phyloP scores from a whole-genome alignment of 352 stramenopile genomes.

The Albugo laibachii region DNA sequence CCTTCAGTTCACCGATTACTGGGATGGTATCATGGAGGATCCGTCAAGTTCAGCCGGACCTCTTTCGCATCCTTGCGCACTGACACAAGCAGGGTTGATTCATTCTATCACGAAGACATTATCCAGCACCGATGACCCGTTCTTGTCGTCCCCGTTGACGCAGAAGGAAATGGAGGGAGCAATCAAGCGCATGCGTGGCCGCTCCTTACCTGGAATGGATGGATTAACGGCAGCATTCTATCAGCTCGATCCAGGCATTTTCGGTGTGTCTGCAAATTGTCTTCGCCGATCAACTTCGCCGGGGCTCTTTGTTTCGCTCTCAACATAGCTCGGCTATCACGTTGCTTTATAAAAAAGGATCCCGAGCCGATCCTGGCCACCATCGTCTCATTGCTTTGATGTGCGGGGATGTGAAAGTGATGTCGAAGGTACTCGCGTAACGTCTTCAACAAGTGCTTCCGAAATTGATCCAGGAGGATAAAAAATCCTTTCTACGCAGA shows the following conservation, averaged over 20 bases:
- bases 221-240: conserved; percentile 11
- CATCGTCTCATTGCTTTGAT: conserved; percentile 3
- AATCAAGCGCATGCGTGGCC: not conserved
- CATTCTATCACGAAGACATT: not conserved
- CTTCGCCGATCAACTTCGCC: conserved; percentile 6
- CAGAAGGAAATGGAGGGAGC: not conserved
- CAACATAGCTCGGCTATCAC: conserved; percentile 7
- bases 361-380: not conserved
- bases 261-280: conserved; percentile 9
- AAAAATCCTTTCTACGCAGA: not conserved
- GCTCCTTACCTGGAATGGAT: not conserved
- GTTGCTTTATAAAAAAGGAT: conserved; percentile 10
- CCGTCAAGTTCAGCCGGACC: conserved; percentile 1
- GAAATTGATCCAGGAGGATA: conserved; percentile 5
- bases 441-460: not conserved
- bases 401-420: conserved; percentile 10
- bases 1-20: conserved; percentile 4
- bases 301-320: conserved; percentile 5
- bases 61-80: not conserved
- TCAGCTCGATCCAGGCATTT: conserved; percentile 6
- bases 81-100: not conserved
- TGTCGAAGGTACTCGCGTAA: conserved; percentile 5
- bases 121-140: not conserved
- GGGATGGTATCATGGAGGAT: conserved; percentile 2
- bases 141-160: not conserved